These are phyloP conservation scores for Globisporangium cystogenes DNA, from an alignment of 352 stramenopile genomes.

Conservation along the genomic window DNA sequence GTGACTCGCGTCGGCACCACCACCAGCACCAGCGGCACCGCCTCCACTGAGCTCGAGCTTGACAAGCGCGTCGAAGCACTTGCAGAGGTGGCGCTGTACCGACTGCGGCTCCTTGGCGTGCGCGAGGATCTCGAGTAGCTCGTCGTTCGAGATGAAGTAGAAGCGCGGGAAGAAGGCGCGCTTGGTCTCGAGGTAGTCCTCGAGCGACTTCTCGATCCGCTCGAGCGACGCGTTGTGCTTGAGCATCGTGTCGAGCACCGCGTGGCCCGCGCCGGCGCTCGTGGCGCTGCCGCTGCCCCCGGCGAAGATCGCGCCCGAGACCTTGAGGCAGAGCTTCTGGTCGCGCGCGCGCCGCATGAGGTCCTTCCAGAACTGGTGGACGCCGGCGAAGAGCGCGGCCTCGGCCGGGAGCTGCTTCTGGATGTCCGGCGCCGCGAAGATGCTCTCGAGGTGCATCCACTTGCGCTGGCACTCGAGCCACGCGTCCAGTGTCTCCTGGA, in stretches of 20 bases:
- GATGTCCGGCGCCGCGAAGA: constrained; percentile 79
- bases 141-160: constrained; percentile 88
- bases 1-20: not conserved
- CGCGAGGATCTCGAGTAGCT: constrained; percentile 78
- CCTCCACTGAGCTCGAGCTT: constrained; percentile 76
- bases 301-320: constrained; percentile 41
- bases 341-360: constrained; percentile 62
- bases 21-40: constrained; percentile 5
- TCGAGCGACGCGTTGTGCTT: constrained; percentile 73
- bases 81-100: constrained; percentile 76
- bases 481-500: constrained; percentile 80
- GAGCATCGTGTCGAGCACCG: constrained; percentile 49
- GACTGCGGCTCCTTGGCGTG: constrained; percentile 75
- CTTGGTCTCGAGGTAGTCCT: constrained; percentile 84
- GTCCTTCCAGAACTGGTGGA: constrained; percentile 83
- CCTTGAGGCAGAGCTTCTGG: constrained; percentile 59
- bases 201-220: constrained; percentile 71
- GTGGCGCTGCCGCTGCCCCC: constrained; percentile 4
- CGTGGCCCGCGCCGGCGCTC: constrained; percentile 22
- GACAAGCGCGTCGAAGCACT: constrained; percentile 81
- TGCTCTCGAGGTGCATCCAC: constrained; percentile 80
- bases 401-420: constrained; percentile 78
- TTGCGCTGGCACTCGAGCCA: constrained; percentile 79
- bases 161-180: constrained; percentile 81
- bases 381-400: constrained; percentile 39